Evolutionary conservation across 202 grass and related monocot species (phyloP), one percentile per base, ranked within the genome.

Genomic region (Eragrostis tef): DNA sequence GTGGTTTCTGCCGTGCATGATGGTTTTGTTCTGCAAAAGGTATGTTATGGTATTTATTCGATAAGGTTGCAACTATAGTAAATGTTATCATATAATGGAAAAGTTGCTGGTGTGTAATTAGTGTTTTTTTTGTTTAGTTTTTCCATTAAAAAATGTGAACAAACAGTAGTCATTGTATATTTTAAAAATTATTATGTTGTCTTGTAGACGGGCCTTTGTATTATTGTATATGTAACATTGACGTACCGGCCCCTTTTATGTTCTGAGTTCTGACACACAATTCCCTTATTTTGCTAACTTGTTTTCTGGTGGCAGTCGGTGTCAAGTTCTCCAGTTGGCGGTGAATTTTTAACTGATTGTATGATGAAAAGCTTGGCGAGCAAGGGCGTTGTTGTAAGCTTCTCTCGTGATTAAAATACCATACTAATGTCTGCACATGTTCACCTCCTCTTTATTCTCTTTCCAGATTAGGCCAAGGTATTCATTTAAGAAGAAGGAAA

Each of bases 301-400:
- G 7, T 56, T 84, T 74, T 46, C 22, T 83, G n/a, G 22, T 78
- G 68, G 70, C 87, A 99, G 96, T 94, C 96, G 86, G 91, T 91
- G 51, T 36, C 70, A 16, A 96, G 90, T 78, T 99, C 96, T 83
- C 96, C 93, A 69, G 81, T 99, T 77, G 93, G 96, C 10, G 96
- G 96, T 83, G 96, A 99, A 87, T 96, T 99, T 84, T 85, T 99
- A 83, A 99, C 91, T 48, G 96, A 99, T 42, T 99, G 96, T 87
- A 99, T 99, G 96, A 92, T 96, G 91, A 99, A 90, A 90, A 96
- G 93, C 83, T 92, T 99, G 86, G 93, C 96, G 86, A 99, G 88
- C 88, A 99, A 96, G 83, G 96, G 93, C 5, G 41, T 92, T 47
- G 74, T 79, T 82, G 96, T 99, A 88, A 85, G 96, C 81, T 73